Evolutionary conservation across 176 grass and related monocot genomes (phyloP), one percentile per base, ranked within the genome.

Genomic region (Juncus effusus): DNA sequence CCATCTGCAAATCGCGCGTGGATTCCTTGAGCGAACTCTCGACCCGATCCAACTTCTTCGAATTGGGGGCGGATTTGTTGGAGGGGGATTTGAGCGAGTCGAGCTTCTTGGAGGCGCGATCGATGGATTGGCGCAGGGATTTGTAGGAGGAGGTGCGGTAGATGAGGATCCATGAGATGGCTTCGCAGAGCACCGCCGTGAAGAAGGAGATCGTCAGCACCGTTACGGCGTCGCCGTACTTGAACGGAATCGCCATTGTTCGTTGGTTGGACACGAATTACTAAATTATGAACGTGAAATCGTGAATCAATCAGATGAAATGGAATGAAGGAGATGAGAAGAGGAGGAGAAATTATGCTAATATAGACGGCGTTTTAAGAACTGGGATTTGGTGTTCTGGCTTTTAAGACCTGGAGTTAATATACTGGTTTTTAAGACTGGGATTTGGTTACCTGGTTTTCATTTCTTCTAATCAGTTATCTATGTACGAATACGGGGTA

Each of bases 121-220:
- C 85, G 80, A 99, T 90, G 89, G 85, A 76, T 74, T 86, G 81
- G 63, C 89, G 89, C 64, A 99, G 95, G 69, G 89, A 90, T 82
- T 87, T 94, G 89, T 94, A 99, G 68, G 83, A 86, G 60, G 85
- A 56, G 65, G 95, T 99, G 78, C 95, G 89, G 81, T 99, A 99
- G 89, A 99, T 99, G 65, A 99, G 81, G 14, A 99, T 64, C 95
- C 95, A 90, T 37, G 89, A 99, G 75, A 99, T 99, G 42, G 81
- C 85, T 81, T 99, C 95, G 78, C 89, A 99, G 59, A 93, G 78
- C 60, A 99, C 80, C 51, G 89, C 83, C 15, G 89, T 94, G 62
- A 67, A 76, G 56, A 78, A 69, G 45, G 89, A 99, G 75, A 93
- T 94, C 16, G 65, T 83, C 54, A 99, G 75, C 75, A 99, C 83